These are phyloP conservation scores for Piloderma croceum DNA, from an alignment of 768 basidiomycete species.

Conservation along the genomic window DNA sequence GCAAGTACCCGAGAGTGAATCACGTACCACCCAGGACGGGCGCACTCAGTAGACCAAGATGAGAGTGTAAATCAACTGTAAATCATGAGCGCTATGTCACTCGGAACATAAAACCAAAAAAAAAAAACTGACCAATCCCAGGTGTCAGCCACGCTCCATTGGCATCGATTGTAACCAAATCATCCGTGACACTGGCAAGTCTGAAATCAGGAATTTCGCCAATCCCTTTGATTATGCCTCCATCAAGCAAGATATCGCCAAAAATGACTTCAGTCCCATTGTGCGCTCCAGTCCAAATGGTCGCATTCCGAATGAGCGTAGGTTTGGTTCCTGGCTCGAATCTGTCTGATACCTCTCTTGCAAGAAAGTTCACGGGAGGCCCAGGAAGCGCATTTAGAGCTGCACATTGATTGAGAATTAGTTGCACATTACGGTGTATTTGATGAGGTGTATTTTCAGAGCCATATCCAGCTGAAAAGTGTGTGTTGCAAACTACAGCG, in stretches of 20 bases:
- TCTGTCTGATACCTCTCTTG: conserved; percentile 42
- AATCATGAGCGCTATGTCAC: too few species aligned
- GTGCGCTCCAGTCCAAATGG: conserved; percentile 69
- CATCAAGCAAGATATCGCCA: conserved; percentile 59
- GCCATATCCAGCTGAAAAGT: too few species aligned
- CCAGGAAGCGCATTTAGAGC: conserved; percentile 37
- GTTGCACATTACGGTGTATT: too few species aligned
- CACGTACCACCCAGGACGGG: conserved; percentile 30
- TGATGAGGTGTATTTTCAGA: too few species aligned
- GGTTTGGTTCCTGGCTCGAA: conserved; percentile 48
- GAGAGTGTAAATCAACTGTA: conserved; percentile 55
- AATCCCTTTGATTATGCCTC: conserved; percentile 56
- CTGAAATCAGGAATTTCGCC: conserved; percentile 32
- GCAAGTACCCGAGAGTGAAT: conserved; percentile 7
- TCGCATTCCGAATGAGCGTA: conserved; percentile 59
- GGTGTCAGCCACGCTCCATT: conserved; percentile 68
- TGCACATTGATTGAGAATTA: too few species aligned
- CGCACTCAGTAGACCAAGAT: conserved; percentile 39
- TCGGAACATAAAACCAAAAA: too few species aligned
- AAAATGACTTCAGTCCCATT: conserved; percentile 51
- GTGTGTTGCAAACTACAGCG: too few species aligned
- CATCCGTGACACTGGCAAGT: conserved; percentile 14
- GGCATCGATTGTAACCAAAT: conserved; percentile 43
- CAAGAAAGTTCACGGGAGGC: conserved; percentile 40
- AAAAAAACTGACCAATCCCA: conserved; percentile 25